phyloP scores from a whole-genome alignment of 768 basidiomycete species.

The Rhodotorula taiwanensis region DNA sequence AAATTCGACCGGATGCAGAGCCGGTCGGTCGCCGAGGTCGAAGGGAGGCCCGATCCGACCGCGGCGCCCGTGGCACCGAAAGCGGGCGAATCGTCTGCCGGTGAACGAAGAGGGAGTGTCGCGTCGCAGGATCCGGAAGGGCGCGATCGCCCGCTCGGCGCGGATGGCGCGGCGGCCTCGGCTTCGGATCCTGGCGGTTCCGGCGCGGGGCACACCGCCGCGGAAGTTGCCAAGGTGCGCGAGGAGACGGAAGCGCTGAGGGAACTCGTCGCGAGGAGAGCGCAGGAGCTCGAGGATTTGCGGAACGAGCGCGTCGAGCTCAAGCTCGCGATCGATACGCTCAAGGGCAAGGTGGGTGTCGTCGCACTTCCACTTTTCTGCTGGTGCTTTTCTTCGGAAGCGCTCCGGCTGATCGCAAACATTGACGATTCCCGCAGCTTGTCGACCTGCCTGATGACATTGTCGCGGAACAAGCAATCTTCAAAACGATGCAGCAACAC shows the following conservation, averaged over 20 bases:
- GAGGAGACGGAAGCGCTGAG: slow-evolving; percentile 30
- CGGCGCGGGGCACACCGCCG: not conserved
- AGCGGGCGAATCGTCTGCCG: too few species aligned
- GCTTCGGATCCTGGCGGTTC: too few species aligned
- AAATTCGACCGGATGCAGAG: slow-evolving; percentile 37
- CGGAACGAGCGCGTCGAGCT: slow-evolving; percentile 47
- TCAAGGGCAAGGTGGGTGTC: slow-evolving; percentile 51
- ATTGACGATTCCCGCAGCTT: too few species aligned
- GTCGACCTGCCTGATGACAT: slow-evolving; percentile 47
- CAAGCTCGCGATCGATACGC: slow-evolving; percentile 49
- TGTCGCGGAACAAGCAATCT: slow-evolving; percentile 52
- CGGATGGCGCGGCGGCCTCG: too few species aligned
- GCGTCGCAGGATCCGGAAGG: not conserved
- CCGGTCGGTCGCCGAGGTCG: slow-evolving; percentile 37
- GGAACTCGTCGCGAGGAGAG: slow-evolving; percentile 15
- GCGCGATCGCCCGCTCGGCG: not conserved
- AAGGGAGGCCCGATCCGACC: slow-evolving; percentile 15
- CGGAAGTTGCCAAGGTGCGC: too few species aligned
- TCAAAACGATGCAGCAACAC: slow-evolving; percentile 56
- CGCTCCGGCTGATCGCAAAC: too few species aligned
- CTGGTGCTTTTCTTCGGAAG: too few species aligned
- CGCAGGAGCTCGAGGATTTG: slow-evolving; percentile 51
- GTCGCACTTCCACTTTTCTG: too few species aligned
- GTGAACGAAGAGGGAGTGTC: not conserved
- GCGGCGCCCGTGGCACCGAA: too few species aligned